Evolutionary conservation across 805 yeast species (phyloP), one percentile per base, ranked within the genome.

Genomic region (Saturnispora dispora): DNA sequence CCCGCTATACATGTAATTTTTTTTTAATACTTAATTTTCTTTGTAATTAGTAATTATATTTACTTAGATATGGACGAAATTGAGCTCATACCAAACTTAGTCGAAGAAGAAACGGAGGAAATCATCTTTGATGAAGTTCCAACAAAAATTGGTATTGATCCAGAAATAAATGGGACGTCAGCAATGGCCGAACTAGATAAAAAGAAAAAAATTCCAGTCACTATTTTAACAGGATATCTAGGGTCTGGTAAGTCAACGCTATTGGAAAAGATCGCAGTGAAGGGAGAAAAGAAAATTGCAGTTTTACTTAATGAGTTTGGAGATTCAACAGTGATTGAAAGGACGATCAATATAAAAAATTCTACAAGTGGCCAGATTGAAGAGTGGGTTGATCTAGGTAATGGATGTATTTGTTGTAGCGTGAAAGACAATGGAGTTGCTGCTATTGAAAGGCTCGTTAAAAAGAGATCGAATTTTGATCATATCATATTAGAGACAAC

Each of bases 381-480:
- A 60, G 97, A 93, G 62, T 93, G 99, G 99, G 73, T 93, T 3
- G 99, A 93, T 64, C 71, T 93, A 33, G 98, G 96, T 1, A 93
- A 93, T 63, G 99, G 99, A 1, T 93, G 99, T 66, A 73, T 93
- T 39, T 93, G 99, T 64, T 93, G 99, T 62, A 87, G 98, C 0
- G 96, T 95, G 33, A 89, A 88, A 63, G 97, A 90, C 64, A 85
- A 83, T 51, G 99, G 99, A 4, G 97, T 93, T 1, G 75, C 85
- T 41, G 99, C 99, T 0, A 89, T 93, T 50, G 99, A 93, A 65
- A 79, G 87, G 52, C 76, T 93, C 58, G 82, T 91, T 54, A 83
- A 81, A 30, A 76, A 82, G 48, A 83, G 79, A 32, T 76, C 76
- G 48, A 68, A 63, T 1, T 89, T 91, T 48, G 99, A 93, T 66